Conservation (phyloP, 257 asterid genomes). For the Verbena officinalis region DNA sequence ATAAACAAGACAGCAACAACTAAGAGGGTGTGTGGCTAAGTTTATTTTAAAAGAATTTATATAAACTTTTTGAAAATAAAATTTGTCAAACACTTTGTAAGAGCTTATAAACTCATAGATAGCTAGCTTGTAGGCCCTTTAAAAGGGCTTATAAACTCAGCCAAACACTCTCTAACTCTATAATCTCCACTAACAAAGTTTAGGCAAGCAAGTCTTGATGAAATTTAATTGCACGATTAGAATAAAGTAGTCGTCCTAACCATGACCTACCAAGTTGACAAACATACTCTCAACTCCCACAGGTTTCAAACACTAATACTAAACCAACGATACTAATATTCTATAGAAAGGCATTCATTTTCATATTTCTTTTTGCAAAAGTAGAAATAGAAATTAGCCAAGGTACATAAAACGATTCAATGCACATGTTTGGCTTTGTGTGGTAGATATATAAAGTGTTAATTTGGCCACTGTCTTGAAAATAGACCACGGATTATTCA, state of each 20-base stretch:
- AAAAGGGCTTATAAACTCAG: too few relatives aligned
- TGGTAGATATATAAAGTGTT: background rate
- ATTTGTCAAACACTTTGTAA: too few relatives aligned
- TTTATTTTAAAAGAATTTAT: too few relatives aligned
- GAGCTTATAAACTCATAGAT: too few relatives aligned
- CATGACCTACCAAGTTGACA: background rate
- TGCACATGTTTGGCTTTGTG: background rate
- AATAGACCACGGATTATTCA: background rate
- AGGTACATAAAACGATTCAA: background rate
- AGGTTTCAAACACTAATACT: background rate
- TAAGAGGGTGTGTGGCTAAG: too few relatives aligned
- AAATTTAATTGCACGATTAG: background rate
- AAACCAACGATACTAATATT: background rate
- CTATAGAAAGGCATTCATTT: background rate
- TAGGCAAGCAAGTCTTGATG: too few relatives aligned
- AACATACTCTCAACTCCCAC: background rate
- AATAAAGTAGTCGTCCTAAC: background rate
- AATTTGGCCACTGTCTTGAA: background rate
- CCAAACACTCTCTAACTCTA: too few relatives aligned
- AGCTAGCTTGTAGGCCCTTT: too few relatives aligned
- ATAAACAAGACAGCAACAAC: too few relatives aligned
- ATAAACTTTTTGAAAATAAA: too few relatives aligned
- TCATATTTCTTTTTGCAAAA: background rate
- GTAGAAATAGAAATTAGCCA: background rate
- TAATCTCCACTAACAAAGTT: too few relatives aligned